These are phyloP conservation scores for Colletotrichum lindemuthianum DNA, from an alignment of 2,329 filamentous ascomycete genomes.

Conservation along the genomic window DNA sequence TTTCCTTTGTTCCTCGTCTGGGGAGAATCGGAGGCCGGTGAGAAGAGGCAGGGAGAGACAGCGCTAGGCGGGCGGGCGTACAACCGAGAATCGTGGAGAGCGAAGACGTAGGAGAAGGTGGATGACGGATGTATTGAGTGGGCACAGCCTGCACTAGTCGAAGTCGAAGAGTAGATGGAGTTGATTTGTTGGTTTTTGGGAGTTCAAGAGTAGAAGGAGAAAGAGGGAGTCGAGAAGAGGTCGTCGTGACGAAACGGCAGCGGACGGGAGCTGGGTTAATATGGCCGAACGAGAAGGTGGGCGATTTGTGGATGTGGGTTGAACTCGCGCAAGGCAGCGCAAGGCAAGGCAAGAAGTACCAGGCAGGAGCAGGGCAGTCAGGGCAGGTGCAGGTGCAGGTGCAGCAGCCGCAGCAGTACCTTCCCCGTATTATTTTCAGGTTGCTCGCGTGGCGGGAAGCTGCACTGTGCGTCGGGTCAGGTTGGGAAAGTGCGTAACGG, in stretches of 20 bases:
- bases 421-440: constrained; percentile 30
- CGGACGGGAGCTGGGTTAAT: constrained; percentile 34
- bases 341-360: constrained; percentile 13
- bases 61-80: constrained; percentile 22
- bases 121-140: neutral
- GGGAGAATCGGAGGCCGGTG: constrained; percentile 3
- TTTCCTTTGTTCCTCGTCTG: constrained; percentile 10
- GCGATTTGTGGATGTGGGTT: constrained; percentile 19
- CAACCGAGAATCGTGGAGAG: constrained; percentile 17
- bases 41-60: constrained; percentile 29
- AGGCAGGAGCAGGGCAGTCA: constrained; percentile 23
- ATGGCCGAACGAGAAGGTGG: constrained; percentile 12
- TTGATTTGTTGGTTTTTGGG: neutral
- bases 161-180: neutral
- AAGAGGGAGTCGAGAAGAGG: constrained; percentile 6
- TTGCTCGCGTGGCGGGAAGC: constrained; percentile 33
- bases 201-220: neutral
- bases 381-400: neutral
- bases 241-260: constrained; percentile 20
- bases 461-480: neutral
- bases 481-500: constrained; percentile 11
- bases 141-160: constrained; percentile 15
- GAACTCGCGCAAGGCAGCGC: constrained; percentile 2
- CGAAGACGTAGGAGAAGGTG: neutral
- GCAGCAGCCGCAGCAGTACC: neutral